Conservation (phyloP, 106 monocot species). For the Gastrodia elata region DNA sequence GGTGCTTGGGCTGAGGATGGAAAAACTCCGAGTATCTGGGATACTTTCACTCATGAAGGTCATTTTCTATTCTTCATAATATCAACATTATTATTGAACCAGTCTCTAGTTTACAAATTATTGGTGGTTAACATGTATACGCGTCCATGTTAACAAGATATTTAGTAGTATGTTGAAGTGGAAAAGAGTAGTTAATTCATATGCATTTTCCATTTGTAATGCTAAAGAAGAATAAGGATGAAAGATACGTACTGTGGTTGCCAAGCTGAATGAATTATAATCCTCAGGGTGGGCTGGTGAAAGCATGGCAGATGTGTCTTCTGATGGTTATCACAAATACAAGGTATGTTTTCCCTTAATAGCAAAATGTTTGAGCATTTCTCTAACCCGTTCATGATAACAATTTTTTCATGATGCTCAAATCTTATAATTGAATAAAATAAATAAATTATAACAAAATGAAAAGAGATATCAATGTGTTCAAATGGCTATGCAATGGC, state of each 20-base stretch:
- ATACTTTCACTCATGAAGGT: conserved; percentile 10
- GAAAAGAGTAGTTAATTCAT: neutral
- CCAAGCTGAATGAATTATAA: neutral
- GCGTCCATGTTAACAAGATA: neutral
- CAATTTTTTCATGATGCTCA: too few species aligned
- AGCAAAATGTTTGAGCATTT: neutral
- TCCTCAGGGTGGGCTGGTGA: conserved; percentile 13
- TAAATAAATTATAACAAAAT: too few species aligned
- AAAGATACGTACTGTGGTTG: neutral
- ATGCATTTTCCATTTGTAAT: neutral
- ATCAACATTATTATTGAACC: neutral
- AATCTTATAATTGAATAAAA: too few species aligned
- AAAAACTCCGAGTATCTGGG: conserved; percentile 14
- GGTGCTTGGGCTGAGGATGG: conserved; percentile 12
- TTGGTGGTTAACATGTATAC: neutral
- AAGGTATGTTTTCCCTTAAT: conserved; percentile 18
- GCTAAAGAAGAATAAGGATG: neutral
- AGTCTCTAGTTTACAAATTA: neutral
- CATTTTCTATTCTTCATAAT: neutral
- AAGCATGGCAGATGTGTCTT: conserved; percentile 22
- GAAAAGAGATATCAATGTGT: too few species aligned
- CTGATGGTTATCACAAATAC: conserved; percentile 43
- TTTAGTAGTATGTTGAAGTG: neutral
- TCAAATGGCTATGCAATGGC: too few species aligned
- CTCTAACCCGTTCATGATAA: neutral